Evolutionary conservation across 148 eudicot species (phyloP).

Genomic region (Drosera capensis): DNA sequence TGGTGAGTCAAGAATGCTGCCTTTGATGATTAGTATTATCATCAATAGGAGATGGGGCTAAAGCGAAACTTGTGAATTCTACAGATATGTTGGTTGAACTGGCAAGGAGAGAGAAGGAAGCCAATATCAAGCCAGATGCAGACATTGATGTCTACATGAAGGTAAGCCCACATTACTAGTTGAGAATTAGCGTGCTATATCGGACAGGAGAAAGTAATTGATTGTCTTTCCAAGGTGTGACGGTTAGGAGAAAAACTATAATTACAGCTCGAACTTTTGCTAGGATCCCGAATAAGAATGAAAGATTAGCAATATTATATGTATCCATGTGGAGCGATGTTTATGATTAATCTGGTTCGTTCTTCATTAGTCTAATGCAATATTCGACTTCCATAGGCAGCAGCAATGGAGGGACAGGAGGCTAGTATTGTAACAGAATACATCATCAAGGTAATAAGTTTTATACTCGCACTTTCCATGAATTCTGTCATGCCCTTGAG

Average conservation of each 20-base stretch:
- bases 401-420: slow-evolving; percentile 61
- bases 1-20: slow-evolving; percentile 14
- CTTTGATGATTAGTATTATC: background rate
- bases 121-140: slow-evolving; percentile 59
- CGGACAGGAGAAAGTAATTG: background rate
- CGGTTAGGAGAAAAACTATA: too few species aligned
- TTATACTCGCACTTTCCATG: background rate
- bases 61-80: background rate
- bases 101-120: slow-evolving; percentile 49
- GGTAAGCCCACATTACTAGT: slow-evolving; percentile 14
- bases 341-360: background rate
- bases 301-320: background rate
- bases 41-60: background rate
- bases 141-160: slow-evolving; percentile 58
- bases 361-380: too few species aligned
- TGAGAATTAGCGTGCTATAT: background rate
- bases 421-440: slow-evolving; percentile 65
- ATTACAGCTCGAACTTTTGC: too few species aligned
- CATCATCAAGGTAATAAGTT: slow-evolving; percentile 46
- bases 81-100: slow-evolving; percentile 47
- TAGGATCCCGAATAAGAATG: background rate
- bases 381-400: slow-evolving; percentile 32
- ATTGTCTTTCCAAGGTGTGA: background rate
- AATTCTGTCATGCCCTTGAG: background rate
- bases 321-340: background rate